These are phyloP conservation scores for Psidium friedrichsthalianum DNA, from an alignment of 345 rosid genomes.

Conservation along the genomic window DNA sequence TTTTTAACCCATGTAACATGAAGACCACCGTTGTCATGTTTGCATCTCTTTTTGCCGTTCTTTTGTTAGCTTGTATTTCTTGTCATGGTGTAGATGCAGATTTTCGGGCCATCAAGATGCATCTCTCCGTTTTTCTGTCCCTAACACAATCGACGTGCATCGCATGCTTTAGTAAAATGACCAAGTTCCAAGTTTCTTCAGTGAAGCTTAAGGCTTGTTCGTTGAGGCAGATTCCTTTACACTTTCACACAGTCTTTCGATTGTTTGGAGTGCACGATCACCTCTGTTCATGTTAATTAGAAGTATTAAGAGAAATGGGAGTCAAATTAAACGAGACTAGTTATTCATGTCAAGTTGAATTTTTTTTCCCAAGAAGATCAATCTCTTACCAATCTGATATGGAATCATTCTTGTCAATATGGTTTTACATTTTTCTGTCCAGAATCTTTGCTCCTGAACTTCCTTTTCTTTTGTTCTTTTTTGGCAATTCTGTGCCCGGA, in stretches of 20 bases:
- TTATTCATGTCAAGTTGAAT: background rate
- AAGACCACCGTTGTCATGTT: background rate
- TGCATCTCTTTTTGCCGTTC: background rate
- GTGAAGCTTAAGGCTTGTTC: background rate
- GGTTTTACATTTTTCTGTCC: background rate
- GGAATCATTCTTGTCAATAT: background rate
- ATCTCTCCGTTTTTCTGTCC: background rate
- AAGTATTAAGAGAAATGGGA: background rate
- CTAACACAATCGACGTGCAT: background rate
- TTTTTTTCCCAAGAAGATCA: background rate
- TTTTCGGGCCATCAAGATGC: background rate
- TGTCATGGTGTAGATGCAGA: background rate
- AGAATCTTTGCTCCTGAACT: background rate
- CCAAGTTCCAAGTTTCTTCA: background rate
- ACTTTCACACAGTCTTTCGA: background rate
- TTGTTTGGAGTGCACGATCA: background rate
- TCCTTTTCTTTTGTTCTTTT: background rate
- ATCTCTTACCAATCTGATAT: background rate
- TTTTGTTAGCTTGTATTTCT: background rate
- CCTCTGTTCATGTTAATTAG: background rate
- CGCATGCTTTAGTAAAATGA: background rate
- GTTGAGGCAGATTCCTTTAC: background rate
- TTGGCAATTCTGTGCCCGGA: background rate
- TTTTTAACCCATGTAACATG: background rate
- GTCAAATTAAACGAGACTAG: background rate